These are phyloP conservation scores for Plectosphaerella cucumerina DNA, from an alignment of 2,329 filamentous ascomycete species.

Conservation along the genomic window DNA sequence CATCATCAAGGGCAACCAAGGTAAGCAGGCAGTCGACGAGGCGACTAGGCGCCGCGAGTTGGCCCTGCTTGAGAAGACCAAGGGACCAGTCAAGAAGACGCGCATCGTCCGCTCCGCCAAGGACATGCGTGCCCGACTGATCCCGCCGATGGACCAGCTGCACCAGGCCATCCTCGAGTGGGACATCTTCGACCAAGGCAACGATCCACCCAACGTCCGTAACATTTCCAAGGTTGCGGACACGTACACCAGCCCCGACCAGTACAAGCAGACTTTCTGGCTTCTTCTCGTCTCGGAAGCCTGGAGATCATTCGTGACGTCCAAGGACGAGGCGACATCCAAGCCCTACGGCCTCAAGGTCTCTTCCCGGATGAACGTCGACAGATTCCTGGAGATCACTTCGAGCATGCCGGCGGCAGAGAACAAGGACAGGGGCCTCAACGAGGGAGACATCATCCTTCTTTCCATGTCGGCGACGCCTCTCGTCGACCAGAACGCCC, in stretches of 20 bases:
- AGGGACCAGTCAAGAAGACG: constrained; percentile 77
- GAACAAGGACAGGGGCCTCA: constrained; percentile 67
- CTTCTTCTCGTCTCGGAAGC: constrained; percentile 88
- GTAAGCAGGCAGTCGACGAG: constrained; percentile 44
- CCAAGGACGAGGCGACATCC: constrained; percentile 78
- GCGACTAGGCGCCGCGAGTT: constrained; percentile 40
- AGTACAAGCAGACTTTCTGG: constrained; percentile 87
- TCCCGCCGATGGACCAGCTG: constrained; percentile 79
- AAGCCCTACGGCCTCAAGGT: constrained; percentile 86
- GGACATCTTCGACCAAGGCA: constrained; percentile 90
- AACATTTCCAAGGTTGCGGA: constrained; percentile 72
- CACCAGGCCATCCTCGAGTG: constrained; percentile 86
- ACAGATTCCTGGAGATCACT: constrained; percentile 88
- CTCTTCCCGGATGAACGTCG: constrained; percentile 81
- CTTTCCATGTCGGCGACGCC: constrained; percentile 73
- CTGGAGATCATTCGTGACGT: constrained; percentile 89
- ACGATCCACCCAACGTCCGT: constrained; percentile 75
- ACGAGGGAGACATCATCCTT: constrained; percentile 85
- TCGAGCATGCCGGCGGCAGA: constrained; percentile 70
- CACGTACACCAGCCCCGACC: constrained; percentile 68
- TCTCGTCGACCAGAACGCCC: constrained; percentile 57
- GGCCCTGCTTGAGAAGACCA: constrained; percentile 50
- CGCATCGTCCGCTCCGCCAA: constrained; percentile 78
- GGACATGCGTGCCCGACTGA: constrained; percentile 89
- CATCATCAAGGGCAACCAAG: constrained; percentile 40